These are phyloP conservation scores for Cladophialophora carrionii DNA, from an alignment of 2,329 filamentous ascomycete genomes.

Conservation along the genomic window DNA sequence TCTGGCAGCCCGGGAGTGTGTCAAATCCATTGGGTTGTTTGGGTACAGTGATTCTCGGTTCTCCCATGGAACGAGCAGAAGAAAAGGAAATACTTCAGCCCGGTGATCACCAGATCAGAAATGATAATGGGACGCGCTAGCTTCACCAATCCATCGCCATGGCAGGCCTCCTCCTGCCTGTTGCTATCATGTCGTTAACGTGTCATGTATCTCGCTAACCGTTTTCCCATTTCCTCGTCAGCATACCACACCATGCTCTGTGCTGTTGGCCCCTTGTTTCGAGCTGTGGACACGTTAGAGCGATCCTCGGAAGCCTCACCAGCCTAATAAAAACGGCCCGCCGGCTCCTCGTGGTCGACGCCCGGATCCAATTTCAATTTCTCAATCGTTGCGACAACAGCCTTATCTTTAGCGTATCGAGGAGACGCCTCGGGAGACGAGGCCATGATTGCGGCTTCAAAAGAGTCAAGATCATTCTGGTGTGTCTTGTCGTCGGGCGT, in stretches of 20 bases:
- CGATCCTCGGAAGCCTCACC: neutral
- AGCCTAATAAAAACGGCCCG: conserved; percentile 1
- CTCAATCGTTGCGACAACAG: conserved; percentile 16
- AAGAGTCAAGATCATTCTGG: conserved; percentile 22
- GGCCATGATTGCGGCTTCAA: conserved; percentile 24
- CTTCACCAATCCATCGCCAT: neutral
- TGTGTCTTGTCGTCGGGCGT: conserved; percentile 1
- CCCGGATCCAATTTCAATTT: conserved; percentile 21
- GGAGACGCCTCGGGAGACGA: conserved; percentile 21
- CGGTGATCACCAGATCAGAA: neutral
- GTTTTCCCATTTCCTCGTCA: neutral
- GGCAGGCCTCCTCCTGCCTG: neutral
- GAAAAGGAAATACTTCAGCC: neutral
- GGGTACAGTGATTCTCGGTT: neutral
- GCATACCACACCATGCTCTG: neutral
- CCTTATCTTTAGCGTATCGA: conserved; percentile 12
- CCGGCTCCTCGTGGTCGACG: conserved; percentile 20
- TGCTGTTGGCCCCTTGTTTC: neutral
- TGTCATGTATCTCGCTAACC: neutral
- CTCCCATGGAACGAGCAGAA: neutral
- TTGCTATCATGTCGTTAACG: neutral
- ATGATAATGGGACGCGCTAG: neutral
- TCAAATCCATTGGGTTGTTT: neutral
- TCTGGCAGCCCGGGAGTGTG: neutral
- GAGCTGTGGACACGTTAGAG: neutral